Evolutionary conservation across 2,329 filamentous ascomycete species (phyloP), one percentile per base, ranked within the genome.

Genomic region (Sporothrix schenckii): DNA sequence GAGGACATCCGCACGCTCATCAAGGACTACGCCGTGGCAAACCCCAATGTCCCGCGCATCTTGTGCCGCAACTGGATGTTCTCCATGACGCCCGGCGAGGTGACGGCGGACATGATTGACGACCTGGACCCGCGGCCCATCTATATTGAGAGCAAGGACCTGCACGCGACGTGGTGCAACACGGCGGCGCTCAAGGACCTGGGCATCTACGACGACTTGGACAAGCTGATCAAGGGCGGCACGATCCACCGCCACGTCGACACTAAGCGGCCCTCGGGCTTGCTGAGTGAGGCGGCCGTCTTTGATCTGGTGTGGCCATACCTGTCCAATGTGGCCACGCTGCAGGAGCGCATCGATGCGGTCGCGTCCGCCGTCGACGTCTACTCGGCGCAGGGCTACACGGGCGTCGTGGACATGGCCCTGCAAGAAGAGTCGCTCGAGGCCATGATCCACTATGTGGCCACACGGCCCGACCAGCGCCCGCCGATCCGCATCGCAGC

Each of bases 151-250:
- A 83, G 84, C 4, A 87, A 87, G 75, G 85, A 87, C 72, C 75
- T 88, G 71, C 86, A 88, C 75, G 85, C 83, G 2, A 82, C 83
- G 0, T 88, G 86, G 86, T 84, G 83, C 76, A 87, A 84, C 76
- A 83, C 80, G 24, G 81, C 84, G 0, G 86, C 84, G 0, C 76
- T 88, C 27, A 74, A 77, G 53, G 86, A 87, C 73, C 80, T 88
- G 73, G 83, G 80, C 1, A 78, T 86, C 30, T 78, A 82, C 53
- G 76, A 79, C 14, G 69, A 66, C 16, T 73, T 81, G 2, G 80
- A 84, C 53, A 84, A 84, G 0, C 27, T 60, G 19, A 44, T 69
- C 41, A 81, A 81, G 3, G 85, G 85, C n/a, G 86, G 85, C 1
- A 81, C 79, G 1, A 87, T 87, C 70, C 78, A 83, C 71, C 79